Evolutionary conservation across 2,329 filamentous ascomycete species (phyloP), one percentile per base, ranked within the genome.

Genomic region (Botrytis byssoidea): DNA sequence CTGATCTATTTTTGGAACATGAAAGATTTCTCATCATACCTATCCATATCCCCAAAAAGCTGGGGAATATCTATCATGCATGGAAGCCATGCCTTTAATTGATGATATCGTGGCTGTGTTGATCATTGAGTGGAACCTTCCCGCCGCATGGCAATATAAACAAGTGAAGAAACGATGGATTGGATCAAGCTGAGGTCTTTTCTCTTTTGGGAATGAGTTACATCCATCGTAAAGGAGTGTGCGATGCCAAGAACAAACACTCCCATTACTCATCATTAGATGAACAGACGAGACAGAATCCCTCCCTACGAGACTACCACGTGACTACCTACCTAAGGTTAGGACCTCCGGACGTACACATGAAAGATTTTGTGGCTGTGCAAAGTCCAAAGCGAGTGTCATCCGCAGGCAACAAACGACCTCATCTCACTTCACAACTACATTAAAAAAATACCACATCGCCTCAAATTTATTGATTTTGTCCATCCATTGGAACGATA

Each of bases 101-200:
- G 35, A n/a, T 40, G 32, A 29, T 48, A n/a, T 51, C 48, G 64
- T 67, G 64, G 64, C 64, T 37, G 64, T 67, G 64, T 37, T 37
- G 8, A 37, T 12, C 42, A 65, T 20, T 32, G 14, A 37, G 64
- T 51, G 64, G 64, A 67, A 40, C 37, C 37, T 40, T 25, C 48
- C 44, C 44, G 64, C 14, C 10, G 25, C 37, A 8, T 18, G 25
- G 25, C 25, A 25, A n/a, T 61, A 37, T n/a, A 40, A 18, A 35
- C n/a, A 25, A 25, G 32, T 61, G 35, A 25, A 20, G 35, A 37
- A 40, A 20, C n/a, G n/a, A 57, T 57, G 51, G 51, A 57, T 57
- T 57, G 51, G 51, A 32, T 57, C 51, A 57, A 29, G 51, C n/a
- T 29, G 51, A 29, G 14, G 14, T 16, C 51, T 57, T 57, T 57